Evolutionary conservation across 2,329 filamentous ascomycete species (phyloP).

Genomic region (Xylaria sp.): DNA sequence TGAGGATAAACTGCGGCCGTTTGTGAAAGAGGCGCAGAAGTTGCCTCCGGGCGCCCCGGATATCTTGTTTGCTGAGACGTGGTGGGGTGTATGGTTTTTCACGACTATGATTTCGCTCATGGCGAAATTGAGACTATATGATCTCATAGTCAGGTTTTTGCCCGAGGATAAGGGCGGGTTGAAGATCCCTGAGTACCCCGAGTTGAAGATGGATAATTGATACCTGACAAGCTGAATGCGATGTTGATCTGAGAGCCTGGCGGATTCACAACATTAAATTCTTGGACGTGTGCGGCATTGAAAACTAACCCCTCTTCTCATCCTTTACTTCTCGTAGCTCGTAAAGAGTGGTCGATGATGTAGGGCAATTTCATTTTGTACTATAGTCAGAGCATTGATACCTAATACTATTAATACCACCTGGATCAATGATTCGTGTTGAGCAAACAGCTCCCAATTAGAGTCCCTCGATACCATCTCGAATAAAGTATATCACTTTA

Average conservation of each 20-base stretch:
- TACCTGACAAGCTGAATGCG: not conserved
- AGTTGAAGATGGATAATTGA: conserved; percentile 38
- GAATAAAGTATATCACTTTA: not conserved
- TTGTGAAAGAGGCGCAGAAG: conserved; percentile 56
- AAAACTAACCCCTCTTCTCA: not conserved
- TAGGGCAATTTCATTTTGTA: not conserved
- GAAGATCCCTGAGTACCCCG: conserved; percentile 45
- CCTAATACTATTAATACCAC: not conserved
- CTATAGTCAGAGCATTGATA: not conserved
- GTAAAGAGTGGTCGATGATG: not conserved
- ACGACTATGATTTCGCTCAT: conserved; percentile 41
- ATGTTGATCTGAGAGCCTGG: not conserved
- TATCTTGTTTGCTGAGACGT: conserved; percentile 38
- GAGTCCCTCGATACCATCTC: too few species aligned
- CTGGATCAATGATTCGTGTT: not conserved
- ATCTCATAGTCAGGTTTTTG: conserved; percentile 35
- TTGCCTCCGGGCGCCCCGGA: conserved; percentile 38
- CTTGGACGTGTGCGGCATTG: too few species aligned
- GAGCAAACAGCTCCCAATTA: not conserved
- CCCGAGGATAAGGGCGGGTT: conserved; percentile 42
- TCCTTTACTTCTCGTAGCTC: not conserved
- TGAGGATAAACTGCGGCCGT: conserved; percentile 56
- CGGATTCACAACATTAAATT: too few species aligned
- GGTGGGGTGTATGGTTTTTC: conserved; percentile 40
- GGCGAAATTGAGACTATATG: conserved; percentile 41